phyloP scores from a whole-genome alignment of 1,139 yeast species.

The Kluyveromyces sp. region DNA sequence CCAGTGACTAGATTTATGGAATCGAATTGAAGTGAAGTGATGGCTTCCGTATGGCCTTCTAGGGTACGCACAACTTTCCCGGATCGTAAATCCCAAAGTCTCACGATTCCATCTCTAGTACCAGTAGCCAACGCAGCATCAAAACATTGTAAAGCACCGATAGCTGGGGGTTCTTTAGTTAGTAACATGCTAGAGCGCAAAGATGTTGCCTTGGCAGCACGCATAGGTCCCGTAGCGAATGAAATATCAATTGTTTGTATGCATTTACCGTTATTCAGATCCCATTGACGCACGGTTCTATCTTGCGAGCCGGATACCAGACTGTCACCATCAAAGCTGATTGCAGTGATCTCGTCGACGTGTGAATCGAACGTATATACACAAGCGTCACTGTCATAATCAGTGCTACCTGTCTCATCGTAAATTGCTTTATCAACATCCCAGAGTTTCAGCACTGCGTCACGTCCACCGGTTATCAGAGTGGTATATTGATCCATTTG shows the following conservation, averaged over 20 bases:
- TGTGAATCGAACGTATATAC: constrained; percentile 53
- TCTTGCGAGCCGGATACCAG: constrained; percentile 92
- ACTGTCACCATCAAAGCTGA: constrained; percentile 50
- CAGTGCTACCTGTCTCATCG: constrained; percentile 15
- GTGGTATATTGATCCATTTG: constrained; percentile 43
- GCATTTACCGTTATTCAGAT: constrained; percentile 64
- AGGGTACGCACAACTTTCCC: constrained; percentile 62
- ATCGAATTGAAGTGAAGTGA: constrained; percentile 64
- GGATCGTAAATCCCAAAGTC: constrained; percentile 68
- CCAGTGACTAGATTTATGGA: constrained; percentile 58
- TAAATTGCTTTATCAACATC: constrained; percentile 34
- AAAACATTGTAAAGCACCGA: constrained; percentile 40
- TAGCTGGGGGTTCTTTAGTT: constrained; percentile 17
- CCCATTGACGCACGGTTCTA: constrained; percentile 73
- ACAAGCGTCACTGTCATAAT: constrained; percentile 31
- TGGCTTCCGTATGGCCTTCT: constrained; percentile 65
- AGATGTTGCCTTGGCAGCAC: constrained; percentile 5
- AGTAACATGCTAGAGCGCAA: constrained; percentile 7
- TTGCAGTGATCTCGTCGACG: constrained; percentile 55
- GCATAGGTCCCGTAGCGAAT: constrained; percentile 18
- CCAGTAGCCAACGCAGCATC: constrained; percentile 74
- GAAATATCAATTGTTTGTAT: constrained; percentile 31
- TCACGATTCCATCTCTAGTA: constrained; percentile 64
- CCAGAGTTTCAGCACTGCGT: constrained; percentile 58
- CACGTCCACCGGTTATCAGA: constrained; percentile 56